Percentiles rank a stretch among this genome's conserved stretches.
phyloP scores from a whole-genome alignment of 768 basidiomycete genomes.

The Chalciporus chontae region DNA sequence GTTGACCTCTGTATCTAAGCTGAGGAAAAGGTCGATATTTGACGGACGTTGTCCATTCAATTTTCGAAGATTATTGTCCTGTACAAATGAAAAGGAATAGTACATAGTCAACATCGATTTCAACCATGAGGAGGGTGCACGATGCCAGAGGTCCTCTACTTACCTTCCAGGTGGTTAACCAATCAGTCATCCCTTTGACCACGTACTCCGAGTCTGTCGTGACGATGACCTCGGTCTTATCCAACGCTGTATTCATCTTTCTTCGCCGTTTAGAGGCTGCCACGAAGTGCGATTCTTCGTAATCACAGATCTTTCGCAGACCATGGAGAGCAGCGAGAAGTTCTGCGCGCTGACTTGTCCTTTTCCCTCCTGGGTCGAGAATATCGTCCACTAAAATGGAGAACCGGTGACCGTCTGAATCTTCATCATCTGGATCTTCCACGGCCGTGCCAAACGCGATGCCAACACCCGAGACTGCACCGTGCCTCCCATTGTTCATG shows the following conservation, averaged over 20 bases:
- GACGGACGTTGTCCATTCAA: not conserved
- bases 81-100: too few relatives aligned
- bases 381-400: constrained; percentile 21
- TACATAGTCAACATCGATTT: too few relatives aligned
- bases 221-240: constrained; percentile 20
- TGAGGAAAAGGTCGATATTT: constrained; percentile 7
- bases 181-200: constrained; percentile 18
- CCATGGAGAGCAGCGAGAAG: constrained; percentile 8
- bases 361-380: constrained; percentile 13
- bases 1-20: constrained; percentile 1
- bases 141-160: not conserved
- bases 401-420: constrained; percentile 1
- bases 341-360: constrained; percentile 30
- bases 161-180: constrained; percentile 4
- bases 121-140: not conserved
- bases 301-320: not conserved
- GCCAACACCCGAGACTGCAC: constrained; percentile 13
- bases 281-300: not conserved
- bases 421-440: not conserved
- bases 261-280: constrained; percentile 1
- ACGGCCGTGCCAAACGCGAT: constrained; percentile 1
- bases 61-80: constrained; percentile 2
- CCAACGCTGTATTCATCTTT: constrained; percentile 18
- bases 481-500: constrained; percentile 22
- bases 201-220: constrained; percentile 33